Evolutionary conservation across 2,329 filamentous ascomycete genomes (phyloP), one percentile per base, ranked within the genome.

Genomic region (Botrytis tulipae): DNA sequence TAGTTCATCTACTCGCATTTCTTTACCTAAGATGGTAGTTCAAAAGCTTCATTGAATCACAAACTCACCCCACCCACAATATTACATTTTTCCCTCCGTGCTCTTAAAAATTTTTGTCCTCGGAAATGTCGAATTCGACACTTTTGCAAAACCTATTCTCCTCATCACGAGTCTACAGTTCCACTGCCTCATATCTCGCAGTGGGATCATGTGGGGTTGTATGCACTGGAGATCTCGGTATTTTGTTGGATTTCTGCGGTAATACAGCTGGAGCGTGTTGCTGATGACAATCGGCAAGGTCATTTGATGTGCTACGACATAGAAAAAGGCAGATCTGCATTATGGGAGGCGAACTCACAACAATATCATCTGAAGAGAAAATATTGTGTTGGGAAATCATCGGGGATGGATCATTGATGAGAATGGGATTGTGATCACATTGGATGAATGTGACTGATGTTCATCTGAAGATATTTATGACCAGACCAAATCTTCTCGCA

Each of bases 181-280:
- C 46, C 46, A 54, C 65, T 12, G 9, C 65, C 25, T 40, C 16
- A 54, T 22, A 67, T 14, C 16, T 20, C 25, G 18, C 8, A 40
- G 25, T 40, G 25, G 8, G 16, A 20, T 54, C 16, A 12, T 68
- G 51, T 29, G 32, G 8, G 22, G 46, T 22, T 22, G 14, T 54
- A 68, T 54, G 65, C 65, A 68, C 25, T 57, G 46, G 5, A 54
- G 65, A 68, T 68, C 65, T 54, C 46, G 46, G 35, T 57, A 68
- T 57, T 57, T 16, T 29, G 25, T 57, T 25, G 29, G 20, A 22
- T 40, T 54, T 35, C 16, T 68, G 65, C 35, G 37, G 65, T 68
- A 48, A 7, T 14, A 40, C 22, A 32, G 44, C 32, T 25, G 54
- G 14, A 18, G 65, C 16, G 32, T 54, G 20, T 29, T 51, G 32